Conservation (phyloP, 768 basidiomycete genomes). For the Mycena sanguinolenta region DNA sequence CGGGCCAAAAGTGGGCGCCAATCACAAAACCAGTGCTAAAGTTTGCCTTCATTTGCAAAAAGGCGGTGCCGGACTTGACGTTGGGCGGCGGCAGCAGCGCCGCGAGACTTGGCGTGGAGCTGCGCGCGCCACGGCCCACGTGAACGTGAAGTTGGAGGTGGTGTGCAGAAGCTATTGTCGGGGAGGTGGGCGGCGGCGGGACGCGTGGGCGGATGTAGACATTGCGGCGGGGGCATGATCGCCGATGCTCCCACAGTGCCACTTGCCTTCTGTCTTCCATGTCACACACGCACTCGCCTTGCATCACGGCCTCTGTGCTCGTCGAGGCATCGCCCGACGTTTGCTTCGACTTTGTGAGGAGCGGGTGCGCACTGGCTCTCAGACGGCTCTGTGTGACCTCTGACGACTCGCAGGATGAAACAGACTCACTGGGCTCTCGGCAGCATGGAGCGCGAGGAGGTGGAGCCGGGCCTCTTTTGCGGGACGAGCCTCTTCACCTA, state of each 20-base stretch:
- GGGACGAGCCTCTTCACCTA: conserved; percentile 29
- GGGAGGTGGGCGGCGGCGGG: conserved; percentile 8
- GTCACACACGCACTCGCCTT: conserved; percentile 28
- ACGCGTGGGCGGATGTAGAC: conserved; percentile 10
- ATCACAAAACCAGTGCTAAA: too few species aligned
- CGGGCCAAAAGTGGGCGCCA: too few species aligned
- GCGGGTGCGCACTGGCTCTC: conserved; percentile 25
- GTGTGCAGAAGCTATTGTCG: conserved; percentile 8
- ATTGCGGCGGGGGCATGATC: conserved; percentile 16
- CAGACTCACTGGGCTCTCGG: conserved; percentile 30
- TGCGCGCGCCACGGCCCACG: conserved; percentile 7
- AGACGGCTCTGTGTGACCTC: conserved; percentile 28
- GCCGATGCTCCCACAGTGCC: conserved; percentile 27
- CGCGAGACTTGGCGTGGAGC: too few species aligned
- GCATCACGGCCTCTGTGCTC: conserved; percentile 29
- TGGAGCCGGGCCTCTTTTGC: conserved; percentile 29
- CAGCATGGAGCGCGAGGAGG: conserved; percentile 30
- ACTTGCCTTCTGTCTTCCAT: conserved; percentile 30
- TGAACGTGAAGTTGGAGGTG: conserved; percentile 12
- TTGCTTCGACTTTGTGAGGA: conserved; percentile 29
- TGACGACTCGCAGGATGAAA: conserved; percentile 28
- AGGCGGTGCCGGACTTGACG: too few species aligned
- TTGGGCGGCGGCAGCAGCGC: too few species aligned
- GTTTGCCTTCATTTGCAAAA: too few species aligned
- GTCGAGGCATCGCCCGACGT: conserved; percentile 27